A percentile compares a stretch with the other conserved stretches of the same genome.
phyloP scores from a whole-genome alignment of 805 yeast genomes.

The Ogataea nonfermentans region DNA sequence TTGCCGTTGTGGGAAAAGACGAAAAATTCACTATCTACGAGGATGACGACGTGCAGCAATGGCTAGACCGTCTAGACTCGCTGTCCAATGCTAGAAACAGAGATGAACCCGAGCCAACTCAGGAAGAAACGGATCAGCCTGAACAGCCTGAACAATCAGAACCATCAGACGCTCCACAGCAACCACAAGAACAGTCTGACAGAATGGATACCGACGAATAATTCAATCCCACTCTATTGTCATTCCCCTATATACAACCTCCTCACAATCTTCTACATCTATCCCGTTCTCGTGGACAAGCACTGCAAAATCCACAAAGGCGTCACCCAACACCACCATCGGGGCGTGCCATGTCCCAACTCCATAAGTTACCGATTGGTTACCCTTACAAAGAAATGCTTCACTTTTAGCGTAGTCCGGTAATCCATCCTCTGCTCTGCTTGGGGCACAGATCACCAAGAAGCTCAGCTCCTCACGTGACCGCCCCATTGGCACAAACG shows the following conservation, averaged over 20 bases:
- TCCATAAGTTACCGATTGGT: slow-evolving; percentile 88
- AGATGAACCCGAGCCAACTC: slow-evolving; percentile 34
- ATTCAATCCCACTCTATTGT: slow-evolving; percentile 5
- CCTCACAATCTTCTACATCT: slow-evolving; percentile 77
- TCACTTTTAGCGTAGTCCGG: slow-evolving; percentile 62
- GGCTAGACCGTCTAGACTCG: slow-evolving; percentile 75
- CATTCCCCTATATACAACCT: slow-evolving; percentile 62
- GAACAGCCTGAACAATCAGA: slow-evolving; percentile 12
- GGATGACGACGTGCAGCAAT: slow-evolving; percentile 80
- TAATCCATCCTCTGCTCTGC: slow-evolving; percentile 39
- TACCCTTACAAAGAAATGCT: slow-evolving; percentile 77
- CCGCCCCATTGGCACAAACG: slow-evolving; percentile 89
- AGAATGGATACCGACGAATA: slow-evolving; percentile 37
- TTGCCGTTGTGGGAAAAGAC: slow-evolving; percentile 88
- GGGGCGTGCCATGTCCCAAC: slow-evolving; percentile 94
- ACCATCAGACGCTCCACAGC: slow-evolving; percentile 15
- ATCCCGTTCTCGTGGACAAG: slow-evolving; percentile 82
- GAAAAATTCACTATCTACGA: slow-evolving; percentile 70
- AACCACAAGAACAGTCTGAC: slow-evolving; percentile 19
- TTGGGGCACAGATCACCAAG: slow-evolving; percentile 76
- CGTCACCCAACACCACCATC: slow-evolving; percentile 73
- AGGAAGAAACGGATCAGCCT: slow-evolving; percentile 10
- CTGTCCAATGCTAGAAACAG: slow-evolving; percentile 56
- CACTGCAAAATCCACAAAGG: slow-evolving; percentile 76
- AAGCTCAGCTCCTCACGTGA: slow-evolving; percentile 49